A percentile compares a stretch with the other conserved stretches of the same genome.
Conservation (phyloP, 768 basidiomycete genomes). For the Xerocomellus amylosporus region DNA sequence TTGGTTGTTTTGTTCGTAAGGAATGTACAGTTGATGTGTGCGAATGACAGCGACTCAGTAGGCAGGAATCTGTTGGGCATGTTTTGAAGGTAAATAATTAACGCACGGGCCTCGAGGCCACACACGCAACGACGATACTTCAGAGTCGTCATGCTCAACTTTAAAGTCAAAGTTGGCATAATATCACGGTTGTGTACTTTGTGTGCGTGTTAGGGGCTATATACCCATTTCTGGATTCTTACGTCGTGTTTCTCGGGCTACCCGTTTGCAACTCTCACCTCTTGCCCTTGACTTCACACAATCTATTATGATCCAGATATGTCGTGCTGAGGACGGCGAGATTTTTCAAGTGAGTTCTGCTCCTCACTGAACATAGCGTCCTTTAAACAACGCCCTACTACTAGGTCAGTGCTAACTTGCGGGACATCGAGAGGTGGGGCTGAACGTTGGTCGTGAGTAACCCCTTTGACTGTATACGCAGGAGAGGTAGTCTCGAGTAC, state of each 20-base stretch:
- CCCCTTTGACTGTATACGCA: constrained; percentile 27
- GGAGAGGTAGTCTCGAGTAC: constrained; percentile 63
- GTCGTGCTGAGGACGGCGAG: constrained; percentile 63
- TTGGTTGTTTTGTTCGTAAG: too few relatives aligned
- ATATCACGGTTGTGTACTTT: too few relatives aligned
- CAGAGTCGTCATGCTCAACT: too few relatives aligned
- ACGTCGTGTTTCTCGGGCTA: constrained; percentile 15
- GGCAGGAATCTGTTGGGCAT: too few relatives aligned
- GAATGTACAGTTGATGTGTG: too few relatives aligned
- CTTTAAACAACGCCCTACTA: not conserved
- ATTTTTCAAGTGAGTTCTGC: constrained; percentile 48
- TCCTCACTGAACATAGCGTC: not conserved
- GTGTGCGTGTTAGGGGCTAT: constrained; percentile 2
- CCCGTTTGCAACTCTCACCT: constrained; percentile 37
- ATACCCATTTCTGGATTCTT: constrained; percentile 17
- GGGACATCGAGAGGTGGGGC: constrained; percentile 73
- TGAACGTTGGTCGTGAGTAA: not conserved
- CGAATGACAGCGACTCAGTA: too few relatives aligned
- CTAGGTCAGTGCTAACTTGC: constrained; percentile 57
- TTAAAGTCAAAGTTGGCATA: too few relatives aligned
- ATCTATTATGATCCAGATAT: constrained; percentile 56
- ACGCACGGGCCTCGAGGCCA: too few relatives aligned
- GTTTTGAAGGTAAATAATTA: too few relatives aligned
- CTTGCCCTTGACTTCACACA: constrained; percentile 11
- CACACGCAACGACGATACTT: too few relatives aligned